phyloP scores from a whole-genome alignment of 305 asterid species.

The Lippia alba region DNA sequence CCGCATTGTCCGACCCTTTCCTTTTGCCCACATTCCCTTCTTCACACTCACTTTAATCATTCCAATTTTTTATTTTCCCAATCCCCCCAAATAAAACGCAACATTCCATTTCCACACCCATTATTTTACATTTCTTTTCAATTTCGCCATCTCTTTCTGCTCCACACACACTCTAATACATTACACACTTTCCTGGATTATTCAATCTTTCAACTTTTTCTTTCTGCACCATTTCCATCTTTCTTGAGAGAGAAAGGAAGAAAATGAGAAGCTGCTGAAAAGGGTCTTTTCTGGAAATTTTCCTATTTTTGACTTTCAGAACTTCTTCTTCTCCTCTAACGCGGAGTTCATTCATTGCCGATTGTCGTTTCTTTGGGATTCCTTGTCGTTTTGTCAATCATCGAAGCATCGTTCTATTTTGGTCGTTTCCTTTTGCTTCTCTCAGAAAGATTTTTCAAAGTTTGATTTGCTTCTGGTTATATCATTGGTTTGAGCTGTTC shows the following conservation, averaged over 20 bases:
- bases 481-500: conserved; percentile 34
- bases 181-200: conserved; percentile 17
- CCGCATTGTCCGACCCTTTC: conserved; percentile 56
- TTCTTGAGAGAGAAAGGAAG: not conserved
- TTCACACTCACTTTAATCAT: conserved; percentile 25
- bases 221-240: conserved; percentile 17
- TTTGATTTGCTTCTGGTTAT: conserved; percentile 7
- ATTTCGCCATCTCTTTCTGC: conserved; percentile 28
- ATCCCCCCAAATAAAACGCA: conserved; percentile 22
- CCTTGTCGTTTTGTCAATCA: conserved; percentile 30
- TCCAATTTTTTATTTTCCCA: not conserved
- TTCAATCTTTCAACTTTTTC: conserved; percentile 30
- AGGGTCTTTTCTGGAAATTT: conserved; percentile 17
- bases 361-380: conserved; percentile 34
- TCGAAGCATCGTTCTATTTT: conserved; percentile 20
- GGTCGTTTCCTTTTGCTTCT: not conserved
- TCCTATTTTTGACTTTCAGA: conserved; percentile 35
- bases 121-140: not conserved
- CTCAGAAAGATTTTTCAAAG: conserved; percentile 23
- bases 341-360: conserved; percentile 21
- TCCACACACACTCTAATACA: conserved; percentile 43
- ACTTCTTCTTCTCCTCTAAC: conserved; percentile 15
- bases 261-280: conserved; percentile 19
- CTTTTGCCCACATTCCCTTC: conserved; percentile 29
- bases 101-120: conserved; percentile 23